Percentiles rank a stretch among this genome's conserved stretches.
Evolutionary conservation across 495 filamentous ascomycete genomes (phyloP).

Genomic region (Aspergillus panamensis): DNA sequence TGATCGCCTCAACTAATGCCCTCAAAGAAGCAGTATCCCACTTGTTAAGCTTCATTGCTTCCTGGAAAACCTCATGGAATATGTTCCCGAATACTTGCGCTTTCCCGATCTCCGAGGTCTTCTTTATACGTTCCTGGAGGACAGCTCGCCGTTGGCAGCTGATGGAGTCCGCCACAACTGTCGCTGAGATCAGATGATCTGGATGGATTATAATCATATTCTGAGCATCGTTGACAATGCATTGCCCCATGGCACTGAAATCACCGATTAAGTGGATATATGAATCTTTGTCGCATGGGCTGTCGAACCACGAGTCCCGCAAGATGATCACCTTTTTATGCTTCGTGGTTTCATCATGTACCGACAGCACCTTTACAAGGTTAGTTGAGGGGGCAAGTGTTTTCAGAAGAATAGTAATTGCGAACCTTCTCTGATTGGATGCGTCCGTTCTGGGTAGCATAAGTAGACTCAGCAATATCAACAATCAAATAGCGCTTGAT

Average conservation of each 20-base stretch:
- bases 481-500: conserved; percentile 82
- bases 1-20: conserved; percentile 58
- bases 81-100: conserved; percentile 85
- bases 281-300: conserved; percentile 64
- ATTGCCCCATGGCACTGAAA: conserved; percentile 62
- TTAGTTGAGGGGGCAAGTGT: conserved; percentile 22
- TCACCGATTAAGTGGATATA: conserved; percentile 84
- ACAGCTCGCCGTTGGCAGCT: conserved; percentile 84
- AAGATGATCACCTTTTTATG: conserved; percentile 65
- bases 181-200: conserved; percentile 91
- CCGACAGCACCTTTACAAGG: conserved; percentile 61
- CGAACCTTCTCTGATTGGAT: conserved; percentile 68
- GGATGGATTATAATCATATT: conserved; percentile 93
- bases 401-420: conserved; percentile 4
- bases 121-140: conserved; percentile 89
- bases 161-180: conserved; percentile 90
- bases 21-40: conserved; percentile 70
- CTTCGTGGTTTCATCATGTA: conserved; percentile 69
- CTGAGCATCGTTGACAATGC: conserved; percentile 69
- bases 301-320: conserved; percentile 81
- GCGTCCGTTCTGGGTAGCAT: conserved; percentile 58
- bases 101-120: conserved; percentile 68
- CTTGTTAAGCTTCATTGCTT: conserved; percentile 75
- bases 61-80: conserved; percentile 91
- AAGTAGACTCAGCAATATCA: conserved; percentile 63